Percentiles rank a stretch among this genome's conserved stretches.
phyloP scores from a whole-genome alignment of 345 rosid species.

The Draba incana region DNA sequence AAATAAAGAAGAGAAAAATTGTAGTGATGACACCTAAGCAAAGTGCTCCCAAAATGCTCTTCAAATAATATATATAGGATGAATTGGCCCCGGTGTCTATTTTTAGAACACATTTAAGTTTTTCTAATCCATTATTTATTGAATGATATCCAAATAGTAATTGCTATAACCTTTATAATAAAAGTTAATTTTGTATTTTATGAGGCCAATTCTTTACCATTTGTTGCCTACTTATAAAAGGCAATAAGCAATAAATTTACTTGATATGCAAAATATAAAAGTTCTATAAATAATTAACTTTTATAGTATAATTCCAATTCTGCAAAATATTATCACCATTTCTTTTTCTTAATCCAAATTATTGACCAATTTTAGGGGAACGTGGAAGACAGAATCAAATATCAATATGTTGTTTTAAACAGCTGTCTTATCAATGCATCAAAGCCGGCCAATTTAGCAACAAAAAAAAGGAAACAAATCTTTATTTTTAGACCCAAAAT shows the following conservation, averaged over 20 bases:
- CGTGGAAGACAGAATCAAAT: conserved; percentile 33
- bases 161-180: neutral
- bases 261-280: neutral
- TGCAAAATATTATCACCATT: conserved; percentile 9
- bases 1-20: no score
- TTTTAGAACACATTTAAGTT: neutral
- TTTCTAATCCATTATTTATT: neutral
- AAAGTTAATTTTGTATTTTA: neutral
- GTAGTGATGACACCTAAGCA: no score
- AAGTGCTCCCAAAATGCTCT: no score
- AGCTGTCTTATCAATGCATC: conserved; percentile 39
- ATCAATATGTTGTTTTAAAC: neutral
- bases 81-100: conserved; percentile 32
- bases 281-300: neutral
- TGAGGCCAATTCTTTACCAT: neutral
- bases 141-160: neutral
- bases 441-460: conserved; percentile 31
- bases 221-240: neutral
- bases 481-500: conserved; percentile 9
- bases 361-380: conserved; percentile 21
- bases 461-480: conserved; percentile 24
- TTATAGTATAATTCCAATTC: neutral
- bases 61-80: no score
- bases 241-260: conserved; percentile 21
- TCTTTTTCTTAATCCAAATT: neutral